Conservation (phyloP, 2,329 filamentous ascomycete genomes). For the Phoma herbarum region DNA sequence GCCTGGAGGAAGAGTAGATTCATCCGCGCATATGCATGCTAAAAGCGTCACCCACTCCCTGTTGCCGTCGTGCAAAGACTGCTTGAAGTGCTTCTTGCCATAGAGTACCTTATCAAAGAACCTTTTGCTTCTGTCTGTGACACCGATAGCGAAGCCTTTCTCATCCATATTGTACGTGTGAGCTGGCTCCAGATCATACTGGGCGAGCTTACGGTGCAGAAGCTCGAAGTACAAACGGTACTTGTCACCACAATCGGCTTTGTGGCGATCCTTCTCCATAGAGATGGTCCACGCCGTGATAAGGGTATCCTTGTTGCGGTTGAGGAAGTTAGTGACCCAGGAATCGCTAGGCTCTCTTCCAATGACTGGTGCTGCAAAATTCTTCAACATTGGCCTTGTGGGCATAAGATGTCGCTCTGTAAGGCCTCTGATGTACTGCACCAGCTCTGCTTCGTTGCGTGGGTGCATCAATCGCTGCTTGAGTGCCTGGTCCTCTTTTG, state of each 20-base stretch:
- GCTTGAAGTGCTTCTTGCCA: conserved; percentile 1
- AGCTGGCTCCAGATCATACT: too few species aligned
- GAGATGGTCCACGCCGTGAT: conserved; percentile 12
- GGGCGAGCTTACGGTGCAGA: neutral
- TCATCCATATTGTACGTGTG: too few species aligned
- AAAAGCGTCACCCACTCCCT: conserved; percentile 18
- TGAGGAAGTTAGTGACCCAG: conserved; percentile 24
- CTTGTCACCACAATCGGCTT: neutral
- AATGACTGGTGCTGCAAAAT: neutral
- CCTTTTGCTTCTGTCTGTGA: conserved; percentile 49
- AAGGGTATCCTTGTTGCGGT: conserved; percentile 12
- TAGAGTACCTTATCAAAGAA: conserved; percentile 17
- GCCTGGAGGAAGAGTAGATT: neutral
- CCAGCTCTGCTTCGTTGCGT: neutral
- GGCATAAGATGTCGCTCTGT: neutral
- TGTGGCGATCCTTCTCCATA: conserved; percentile 10
- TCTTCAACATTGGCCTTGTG: neutral
- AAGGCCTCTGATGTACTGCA: neutral
- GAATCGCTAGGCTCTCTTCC: conserved; percentile 1
- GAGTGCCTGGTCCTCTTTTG: neutral
- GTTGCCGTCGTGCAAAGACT: conserved; percentile 12
- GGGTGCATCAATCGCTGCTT: neutral
- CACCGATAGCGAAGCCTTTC: neutral
- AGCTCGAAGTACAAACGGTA: neutral
- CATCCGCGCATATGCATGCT: neutral